Base-by-base conservation (phyloP, 164 flowering plant species). In the Santalum album region DNA sequence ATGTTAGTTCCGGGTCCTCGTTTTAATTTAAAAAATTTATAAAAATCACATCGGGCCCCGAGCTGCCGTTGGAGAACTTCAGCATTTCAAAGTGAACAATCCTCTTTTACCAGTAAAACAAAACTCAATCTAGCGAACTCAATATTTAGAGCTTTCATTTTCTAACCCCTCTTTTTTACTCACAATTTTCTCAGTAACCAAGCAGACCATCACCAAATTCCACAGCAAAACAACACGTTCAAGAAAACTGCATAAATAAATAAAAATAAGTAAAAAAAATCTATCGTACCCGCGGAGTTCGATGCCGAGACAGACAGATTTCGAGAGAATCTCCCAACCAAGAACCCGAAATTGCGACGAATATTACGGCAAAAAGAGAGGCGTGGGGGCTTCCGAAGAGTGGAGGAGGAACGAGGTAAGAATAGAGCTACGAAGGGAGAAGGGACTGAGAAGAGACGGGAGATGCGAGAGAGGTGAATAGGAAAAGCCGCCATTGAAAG, bases 401-500 rank as follows among this genome's bases (percentile, higher is more conserved):
- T 43, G 0, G 18, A 44, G 38, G 58, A 40, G 35, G 54, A 54
- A 38, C 16, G 42, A 57, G 56, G 57, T 27, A 55, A 54, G 36
- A 46, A n/a, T 1, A 56, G 59, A 16, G 55, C 38, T 3, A 54
- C 3, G 16, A 65, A 23, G 11, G 74, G 50, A 47, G 69, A 54
- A 12, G 65, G 42, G n/a, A 32, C n/a, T 19, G 32, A 50, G 44
- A 71, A 63, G 48, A 49, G 61, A 61, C 65, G 65, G 48, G 73
- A 35, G 55, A 72, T 29, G 20, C 75, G 62, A 61, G 73, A 58
- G 54, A 72, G 27, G 18, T 65, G 70, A 36, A 62, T 48, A 34
- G 67, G 20, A 16, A 57, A 15, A 16, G 67, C 25, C n/a, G 71
- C 62, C 65, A 62, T 73, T 48, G 27, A 19, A 25, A 39, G 23